Conservation (phyloP, 2,329 filamentous ascomycete genomes). For the Fusarium palustre region DNA sequence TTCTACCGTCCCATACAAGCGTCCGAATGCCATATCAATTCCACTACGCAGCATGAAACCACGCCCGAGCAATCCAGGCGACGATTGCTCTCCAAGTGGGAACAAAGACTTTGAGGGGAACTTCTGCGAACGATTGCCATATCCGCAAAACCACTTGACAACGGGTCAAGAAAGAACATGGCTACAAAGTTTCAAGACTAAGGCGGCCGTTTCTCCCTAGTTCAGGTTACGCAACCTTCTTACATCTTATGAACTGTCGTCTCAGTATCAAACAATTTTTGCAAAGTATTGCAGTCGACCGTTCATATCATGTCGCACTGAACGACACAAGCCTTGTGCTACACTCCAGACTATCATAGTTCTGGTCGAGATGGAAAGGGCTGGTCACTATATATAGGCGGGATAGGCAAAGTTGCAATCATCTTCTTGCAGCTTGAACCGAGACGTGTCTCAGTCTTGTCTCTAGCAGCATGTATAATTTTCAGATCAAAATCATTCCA, state of each 20-base stretch:
- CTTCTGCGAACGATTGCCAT: neutral
- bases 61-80: neutral
- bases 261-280: neutral
- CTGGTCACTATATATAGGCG: neutral
- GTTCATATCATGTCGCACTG: neutral
- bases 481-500: conserved; percentile 1
- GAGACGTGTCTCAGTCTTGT: neutral
- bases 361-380: neutral
- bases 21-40: conserved; percentile 15
- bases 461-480: neutral
- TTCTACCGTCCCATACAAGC: conserved; percentile 1
- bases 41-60: conserved; percentile 29
- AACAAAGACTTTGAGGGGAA: neutral
- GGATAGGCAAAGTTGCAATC: neutral
- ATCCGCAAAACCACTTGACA: neutral
- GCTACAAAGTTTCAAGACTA: neutral
- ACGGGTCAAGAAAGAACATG: neutral
- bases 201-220: neutral
- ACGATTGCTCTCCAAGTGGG: neutral
- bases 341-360: neutral
- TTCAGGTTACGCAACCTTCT: neutral
- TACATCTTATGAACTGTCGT: neutral
- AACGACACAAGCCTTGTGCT: neutral
- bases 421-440: neutral
- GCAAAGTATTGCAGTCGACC: neutral